A percentile compares a stretch with the other conserved stretches of the same genome.
Conservation (phyloP, 164 flowering plant genomes). For the Hamamelis virginiana region DNA sequence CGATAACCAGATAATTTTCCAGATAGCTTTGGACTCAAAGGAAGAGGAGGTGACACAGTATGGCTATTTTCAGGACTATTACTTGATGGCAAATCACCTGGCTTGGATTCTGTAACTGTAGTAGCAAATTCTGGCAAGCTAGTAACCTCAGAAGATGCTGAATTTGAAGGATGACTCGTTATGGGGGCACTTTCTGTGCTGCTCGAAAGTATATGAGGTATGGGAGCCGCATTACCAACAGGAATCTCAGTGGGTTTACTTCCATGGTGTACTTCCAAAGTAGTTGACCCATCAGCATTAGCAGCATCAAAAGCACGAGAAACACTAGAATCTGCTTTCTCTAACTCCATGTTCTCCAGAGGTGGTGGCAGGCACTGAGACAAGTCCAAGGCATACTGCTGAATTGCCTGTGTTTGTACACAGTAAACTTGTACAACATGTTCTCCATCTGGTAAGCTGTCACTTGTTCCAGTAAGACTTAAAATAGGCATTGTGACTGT, state of each 20-base stretch:
- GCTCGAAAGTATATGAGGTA: slow-evolving; percentile 26
- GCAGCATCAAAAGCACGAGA: slow-evolving; percentile 39
- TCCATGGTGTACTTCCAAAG: slow-evolving; percentile 37
- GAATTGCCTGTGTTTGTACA: slow-evolving; percentile 95
- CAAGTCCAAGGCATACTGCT: slow-evolving; percentile 86
- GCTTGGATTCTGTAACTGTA: slow-evolving; percentile 35
- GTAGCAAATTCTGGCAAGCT: slow-evolving; percentile 29
- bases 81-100: slow-evolving; percentile 24
- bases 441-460: slow-evolving; percentile 57
- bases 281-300: slow-evolving; percentile 33
- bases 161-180: slow-evolving; percentile 24
- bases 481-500: slow-evolving; percentile 94
- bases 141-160: slow-evolving; percentile 35
- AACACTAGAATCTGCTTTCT: slow-evolving; percentile 47
- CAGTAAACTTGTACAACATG: slow-evolving; percentile 80
- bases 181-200: slow-evolving; percentile 32
- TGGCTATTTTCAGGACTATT: slow-evolving; percentile 30
- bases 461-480: slow-evolving; percentile 90
- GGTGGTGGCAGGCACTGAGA: slow-evolving; percentile 84
- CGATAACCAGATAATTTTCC: slow-evolving; percentile 44
- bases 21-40: slow-evolving; percentile 67
- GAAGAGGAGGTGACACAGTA: slow-evolving; percentile 41
- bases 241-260: slow-evolving; percentile 28
- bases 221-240: slow-evolving; percentile 23
- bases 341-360: slow-evolving; percentile 49